Evolutionary conservation across 768 basidiomycete genomes (phyloP).

Genomic region (button mushroom (Agaricus bisporus)): DNA sequence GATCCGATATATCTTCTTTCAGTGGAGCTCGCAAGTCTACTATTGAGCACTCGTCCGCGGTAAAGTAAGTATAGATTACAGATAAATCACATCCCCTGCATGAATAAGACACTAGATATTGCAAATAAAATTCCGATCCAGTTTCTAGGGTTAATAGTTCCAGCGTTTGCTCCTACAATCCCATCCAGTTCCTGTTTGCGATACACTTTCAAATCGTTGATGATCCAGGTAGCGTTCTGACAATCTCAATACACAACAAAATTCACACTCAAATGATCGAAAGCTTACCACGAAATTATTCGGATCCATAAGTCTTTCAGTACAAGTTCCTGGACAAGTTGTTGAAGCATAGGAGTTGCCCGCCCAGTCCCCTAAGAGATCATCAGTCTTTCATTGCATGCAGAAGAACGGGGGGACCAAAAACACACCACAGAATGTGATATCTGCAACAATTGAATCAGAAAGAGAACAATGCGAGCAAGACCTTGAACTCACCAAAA

Average conservation of each 20-base stretch:
- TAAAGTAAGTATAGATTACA: too few species aligned
- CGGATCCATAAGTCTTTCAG: conserved; percentile 57
- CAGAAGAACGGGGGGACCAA: background rate
- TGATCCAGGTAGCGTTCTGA: conserved; percentile 78
- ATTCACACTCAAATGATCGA: background rate
- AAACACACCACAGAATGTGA: conserved; percentile 70
- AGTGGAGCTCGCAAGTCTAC: too few species aligned
- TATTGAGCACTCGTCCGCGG: too few species aligned
- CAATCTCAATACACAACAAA: background rate
- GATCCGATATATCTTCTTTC: too few species aligned
- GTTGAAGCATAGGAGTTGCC: conserved; percentile 74
- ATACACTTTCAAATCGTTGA: conserved; percentile 76
- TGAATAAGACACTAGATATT: too few species aligned
- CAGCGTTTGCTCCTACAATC: background rate
- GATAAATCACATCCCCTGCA: too few species aligned
- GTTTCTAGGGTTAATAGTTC: too few species aligned
- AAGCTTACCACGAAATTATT: conserved; percentile 60
- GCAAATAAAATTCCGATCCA: too few species aligned
- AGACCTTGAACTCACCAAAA: conserved; percentile 47
- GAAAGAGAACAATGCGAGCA: conserved; percentile 11
- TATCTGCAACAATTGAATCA: conserved; percentile 41
- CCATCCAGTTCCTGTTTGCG: conserved; percentile 43
- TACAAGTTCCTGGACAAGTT: conserved; percentile 71
- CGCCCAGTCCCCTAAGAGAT: conserved; percentile 67
- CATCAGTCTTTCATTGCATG: background rate